Base-by-base conservation (phyloP, 2,329 filamentous ascomycete species). In the Rosellinia necatrix region DNA sequence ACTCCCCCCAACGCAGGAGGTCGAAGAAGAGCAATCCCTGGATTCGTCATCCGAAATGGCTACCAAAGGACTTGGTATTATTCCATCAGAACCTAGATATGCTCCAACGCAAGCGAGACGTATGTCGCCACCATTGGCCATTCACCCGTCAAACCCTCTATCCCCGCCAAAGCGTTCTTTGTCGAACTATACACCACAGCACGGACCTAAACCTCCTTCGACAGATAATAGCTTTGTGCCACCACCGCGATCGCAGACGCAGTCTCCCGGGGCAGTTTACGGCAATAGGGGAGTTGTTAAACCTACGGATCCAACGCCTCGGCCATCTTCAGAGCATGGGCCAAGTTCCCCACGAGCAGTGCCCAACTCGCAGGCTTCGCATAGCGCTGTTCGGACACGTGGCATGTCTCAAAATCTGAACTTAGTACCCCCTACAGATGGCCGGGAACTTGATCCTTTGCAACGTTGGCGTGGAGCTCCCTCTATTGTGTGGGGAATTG, bases 391-490 rank as follows among this genome's bases (percentile, higher is more conserved):
- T 13, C 76, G 81, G 17, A 72, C 76, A 10, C 76, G 83, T 49
- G 81, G 79, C 1, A 75, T 80, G 49, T 86, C 83, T 3, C 75
- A 83, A 52, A 76, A 74, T 24, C 71, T 86, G 47, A 83, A 84
- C 63, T 78, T 86, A 61, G 77, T 88, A 32, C 75, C 81, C 7
- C 86, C 86, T 1, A 86, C 80, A 1, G 85, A 89, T 70, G 86
- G 86, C 1, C 81, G 83, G 17, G 84, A 89, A 66, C 75, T 85
- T 15, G 94, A 99, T 74, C 85, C 87, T 2, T 77, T 99, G 6
- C 83, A 96, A 70, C 82, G 94, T 63, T 99, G 94, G 94, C 92
- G 89, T 74, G 96, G 96, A 3, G 83, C 85, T 10, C 94, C 96
- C 0, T 82, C 96, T 10, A 88, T 97, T 67, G 84, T 83, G 1